Conservation (phyloP, 352 stramenopile species). For the Blastocystis sp. region DNA sequence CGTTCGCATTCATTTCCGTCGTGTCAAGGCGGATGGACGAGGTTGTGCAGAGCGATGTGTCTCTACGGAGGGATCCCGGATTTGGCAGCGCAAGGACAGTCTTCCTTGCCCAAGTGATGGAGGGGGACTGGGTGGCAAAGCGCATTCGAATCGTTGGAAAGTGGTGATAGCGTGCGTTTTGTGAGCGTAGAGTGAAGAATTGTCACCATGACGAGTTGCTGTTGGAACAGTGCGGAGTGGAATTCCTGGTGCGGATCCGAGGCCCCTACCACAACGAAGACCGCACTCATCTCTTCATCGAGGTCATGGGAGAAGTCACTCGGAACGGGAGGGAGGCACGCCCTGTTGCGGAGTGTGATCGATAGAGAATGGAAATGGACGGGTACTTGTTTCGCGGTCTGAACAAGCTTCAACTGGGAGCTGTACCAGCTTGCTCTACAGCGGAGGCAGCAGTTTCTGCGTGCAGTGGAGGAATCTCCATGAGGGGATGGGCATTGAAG, state of each 20-base stretch:
- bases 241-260: background rate
- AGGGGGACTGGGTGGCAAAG: background rate
- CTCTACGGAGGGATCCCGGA: background rate
- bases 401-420: slow-evolving; percentile 45
- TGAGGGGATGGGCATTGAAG: too few species aligned
- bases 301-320: slow-evolving; percentile 13
- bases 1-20: background rate
- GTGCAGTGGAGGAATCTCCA: background rate
- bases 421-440: background rate
- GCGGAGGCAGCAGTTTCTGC: slow-evolving; percentile 5
- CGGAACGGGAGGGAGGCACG: background rate
- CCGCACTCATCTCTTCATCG: slow-evolving; percentile 9
- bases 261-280: slow-evolving; percentile 7
- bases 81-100: slow-evolving; percentile 9
- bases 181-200: slow-evolving; percentile 1
- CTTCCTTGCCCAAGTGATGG: background rate
- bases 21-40: background rate
- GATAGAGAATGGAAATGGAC: slow-evolving; percentile 4
- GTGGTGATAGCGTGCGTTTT: background rate
- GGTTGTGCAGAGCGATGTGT: background rate
- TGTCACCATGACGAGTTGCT: background rate
- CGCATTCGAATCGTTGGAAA: slow-evolving; percentile 51
- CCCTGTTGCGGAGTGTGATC: background rate
- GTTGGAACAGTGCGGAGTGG: background rate
- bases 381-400: slow-evolving; percentile 7